These are phyloP conservation scores for Fusarium sp. DNA, from an alignment of 2,329 filamentous ascomycete genomes.

Conservation along the genomic window DNA sequence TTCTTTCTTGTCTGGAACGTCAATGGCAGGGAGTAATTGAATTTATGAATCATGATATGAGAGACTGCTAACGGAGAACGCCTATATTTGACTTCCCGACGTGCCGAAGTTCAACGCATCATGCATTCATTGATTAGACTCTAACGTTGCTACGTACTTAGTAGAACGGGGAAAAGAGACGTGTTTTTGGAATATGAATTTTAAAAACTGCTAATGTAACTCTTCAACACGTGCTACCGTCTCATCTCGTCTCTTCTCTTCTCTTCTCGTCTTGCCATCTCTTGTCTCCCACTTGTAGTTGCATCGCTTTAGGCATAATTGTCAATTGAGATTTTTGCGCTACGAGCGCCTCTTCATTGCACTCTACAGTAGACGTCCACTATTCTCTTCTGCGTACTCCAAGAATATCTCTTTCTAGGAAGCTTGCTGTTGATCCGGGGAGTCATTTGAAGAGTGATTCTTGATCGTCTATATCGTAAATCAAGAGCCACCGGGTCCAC, in stretches of 20 bases:
- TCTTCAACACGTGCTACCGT: conserved; percentile 27
- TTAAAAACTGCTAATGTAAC: conserved; percentile 35
- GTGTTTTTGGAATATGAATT: conserved; percentile 16
- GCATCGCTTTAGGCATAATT: conserved; percentile 38
- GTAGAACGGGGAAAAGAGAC: conserved; percentile 7
- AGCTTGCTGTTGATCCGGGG: conserved; percentile 4
- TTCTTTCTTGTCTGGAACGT: neutral
- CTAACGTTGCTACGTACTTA: neutral
- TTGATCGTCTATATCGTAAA: conserved; percentile 30
- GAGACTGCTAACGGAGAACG: neutral
- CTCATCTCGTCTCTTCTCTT: conserved; percentile 9
- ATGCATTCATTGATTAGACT: neutral
- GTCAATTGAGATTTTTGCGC: conserved; percentile 37
- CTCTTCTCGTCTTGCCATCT: conserved; percentile 4
- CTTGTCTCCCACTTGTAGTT: conserved; percentile 24
- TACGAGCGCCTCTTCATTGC: conserved; percentile 30
- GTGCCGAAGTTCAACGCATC: conserved; percentile 1
- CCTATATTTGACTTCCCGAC: neutral
- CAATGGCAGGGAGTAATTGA: neutral
- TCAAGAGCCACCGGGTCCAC: conserved; percentile 86
- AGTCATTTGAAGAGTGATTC: conserved; percentile 13
- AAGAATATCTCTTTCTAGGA: neutral
- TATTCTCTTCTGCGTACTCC: neutral
- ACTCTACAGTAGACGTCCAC: conserved; percentile 3
- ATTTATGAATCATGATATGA: neutral